These are phyloP conservation scores for Metschnikowia matae DNA, from an alignment of 805 yeast genomes.

Conservation along the genomic window DNA sequence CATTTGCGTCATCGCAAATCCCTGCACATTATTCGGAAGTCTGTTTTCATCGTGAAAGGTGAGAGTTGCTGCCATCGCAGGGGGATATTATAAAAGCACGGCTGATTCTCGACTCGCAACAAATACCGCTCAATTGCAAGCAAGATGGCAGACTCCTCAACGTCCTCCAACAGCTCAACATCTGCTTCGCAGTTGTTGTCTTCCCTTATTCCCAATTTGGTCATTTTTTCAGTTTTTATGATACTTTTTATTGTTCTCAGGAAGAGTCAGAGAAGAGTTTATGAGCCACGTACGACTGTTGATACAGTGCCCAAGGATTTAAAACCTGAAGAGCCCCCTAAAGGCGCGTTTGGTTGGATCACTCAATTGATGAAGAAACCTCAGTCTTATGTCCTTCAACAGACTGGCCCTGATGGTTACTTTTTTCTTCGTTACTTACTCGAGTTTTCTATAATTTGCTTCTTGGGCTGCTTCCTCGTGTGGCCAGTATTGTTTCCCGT, in stretches of 20 bases:
- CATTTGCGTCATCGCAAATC: background rate
- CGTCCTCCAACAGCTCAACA: constrained; percentile 14
- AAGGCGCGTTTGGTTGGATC: constrained; percentile 54
- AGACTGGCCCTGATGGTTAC: constrained; percentile 72
- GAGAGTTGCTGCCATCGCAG: constrained; percentile 1
- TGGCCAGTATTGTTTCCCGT: constrained; percentile 74
- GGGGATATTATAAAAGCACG: background rate
- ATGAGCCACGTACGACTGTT: constrained; percentile 48
- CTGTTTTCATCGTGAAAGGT: background rate
- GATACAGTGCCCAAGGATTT: constrained; percentile 44
- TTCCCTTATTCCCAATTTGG: constrained; percentile 42
- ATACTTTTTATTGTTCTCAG: constrained; percentile 38
- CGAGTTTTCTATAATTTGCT: constrained; percentile 48
- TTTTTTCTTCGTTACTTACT: constrained; percentile 64
- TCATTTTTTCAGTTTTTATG: constrained; percentile 40
- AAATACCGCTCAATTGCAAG: background rate
- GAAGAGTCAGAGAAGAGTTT: constrained; percentile 44
- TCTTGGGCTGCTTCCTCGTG: constrained; percentile 49
- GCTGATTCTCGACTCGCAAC: background rate
- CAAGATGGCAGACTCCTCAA: background rate
- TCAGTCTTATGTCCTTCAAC: constrained; percentile 60
- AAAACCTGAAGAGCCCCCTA: constrained; percentile 40
- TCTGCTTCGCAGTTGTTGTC: constrained; percentile 51
- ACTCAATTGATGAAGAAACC: constrained; percentile 49
- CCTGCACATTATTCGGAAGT: background rate